Percentiles rank a stretch among this genome's conserved stretches.
Evolutionary conservation across 2,329 filamentous ascomycete genomes (phyloP).

Genomic region (Sarocladium brachiariae): DNA sequence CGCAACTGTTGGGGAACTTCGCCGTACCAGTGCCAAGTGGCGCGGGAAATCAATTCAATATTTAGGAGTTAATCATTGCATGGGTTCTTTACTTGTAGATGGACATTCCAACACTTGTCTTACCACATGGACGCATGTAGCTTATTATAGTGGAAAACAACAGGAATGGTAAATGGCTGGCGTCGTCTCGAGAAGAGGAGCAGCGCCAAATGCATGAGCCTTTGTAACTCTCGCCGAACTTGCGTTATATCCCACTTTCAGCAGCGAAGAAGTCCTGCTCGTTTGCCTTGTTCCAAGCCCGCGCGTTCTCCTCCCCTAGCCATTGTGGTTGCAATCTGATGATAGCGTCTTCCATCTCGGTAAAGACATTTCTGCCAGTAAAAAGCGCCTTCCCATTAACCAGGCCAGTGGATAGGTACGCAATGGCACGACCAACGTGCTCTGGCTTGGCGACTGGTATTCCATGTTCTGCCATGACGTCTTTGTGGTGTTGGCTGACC

Average conservation of each 20-base stretch:
- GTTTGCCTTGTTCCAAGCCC: constrained; percentile 1
- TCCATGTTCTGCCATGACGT: neutral
- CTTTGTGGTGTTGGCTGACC: neutral
- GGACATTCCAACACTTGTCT: too few relatives aligned
- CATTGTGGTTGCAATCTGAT: neutral
- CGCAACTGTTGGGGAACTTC: too few relatives aligned
- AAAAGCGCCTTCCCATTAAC: neutral
- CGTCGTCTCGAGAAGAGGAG: neutral
- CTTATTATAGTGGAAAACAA: neutral
- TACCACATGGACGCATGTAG: too few relatives aligned
- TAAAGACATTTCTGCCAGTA: neutral
- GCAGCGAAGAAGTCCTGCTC: constrained; percentile 1
- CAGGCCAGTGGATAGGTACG: neutral
- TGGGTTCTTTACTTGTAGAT: too few relatives aligned
- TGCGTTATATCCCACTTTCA: constrained; percentile 2
- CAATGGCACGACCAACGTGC: constrained; percentile 3
- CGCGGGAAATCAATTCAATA: too few relatives aligned
- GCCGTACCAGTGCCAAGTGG: too few relatives aligned
- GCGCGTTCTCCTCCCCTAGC: constrained; percentile 5
- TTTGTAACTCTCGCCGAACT: neutral
- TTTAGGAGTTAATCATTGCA: too few relatives aligned
- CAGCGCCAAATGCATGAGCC: neutral
- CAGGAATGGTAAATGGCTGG: neutral
- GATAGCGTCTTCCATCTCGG: constrained; percentile 3
- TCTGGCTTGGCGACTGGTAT: neutral